Evolutionary conservation across 768 basidiomycete genomes (phyloP), one percentile per base, ranked within the genome.

Genomic region (Trametes punicea): DNA sequence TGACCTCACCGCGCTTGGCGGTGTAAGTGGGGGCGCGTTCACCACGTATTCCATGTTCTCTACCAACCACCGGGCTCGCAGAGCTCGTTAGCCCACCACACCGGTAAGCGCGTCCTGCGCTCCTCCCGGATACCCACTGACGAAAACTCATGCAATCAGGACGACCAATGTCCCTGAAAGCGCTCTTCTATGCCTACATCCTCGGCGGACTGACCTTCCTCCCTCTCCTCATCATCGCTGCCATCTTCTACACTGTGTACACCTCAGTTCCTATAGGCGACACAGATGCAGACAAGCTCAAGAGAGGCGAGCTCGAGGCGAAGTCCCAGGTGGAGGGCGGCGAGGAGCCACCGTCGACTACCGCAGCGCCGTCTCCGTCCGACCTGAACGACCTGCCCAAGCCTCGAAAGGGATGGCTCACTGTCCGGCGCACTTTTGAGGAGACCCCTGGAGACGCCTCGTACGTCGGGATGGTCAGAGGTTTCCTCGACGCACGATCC

Each of bases 201-300:
- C 76, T 97, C 40, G 95, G 95, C 51, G 95, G 93, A 40, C 57
- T 97, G 60, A 96, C 95, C 2, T 89, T 96, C 70, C 74, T 97
- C 53, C 95, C 95, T 18, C 79, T 97, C 42, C 67, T 89, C 62
- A 61, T 92, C 64, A 72, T 80, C 60, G 73, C 70, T 21, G 57
- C 80, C 62, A 60, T 93, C 63, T 82, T 80, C 68, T 79, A 79
- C 67, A 76, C 85, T 58, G 70, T 88, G 59, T 93, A 94, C 76
- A 90, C 90, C n/a, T 88, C 92, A 34, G 80, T 88, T 9, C 92
- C 93, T n/a, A 80, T 88, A 25, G 81, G 78, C 29, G 80, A 84
- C 65, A 67, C 76, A 6, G 79, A 84, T 66, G 60, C 67, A 63
- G 57, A 68, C 55, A 69, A 78, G 63, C 62, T 63, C 56, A 64